Base-by-base conservation (phyloP, 257 asterid species). In the Solanum piurae region DNA sequence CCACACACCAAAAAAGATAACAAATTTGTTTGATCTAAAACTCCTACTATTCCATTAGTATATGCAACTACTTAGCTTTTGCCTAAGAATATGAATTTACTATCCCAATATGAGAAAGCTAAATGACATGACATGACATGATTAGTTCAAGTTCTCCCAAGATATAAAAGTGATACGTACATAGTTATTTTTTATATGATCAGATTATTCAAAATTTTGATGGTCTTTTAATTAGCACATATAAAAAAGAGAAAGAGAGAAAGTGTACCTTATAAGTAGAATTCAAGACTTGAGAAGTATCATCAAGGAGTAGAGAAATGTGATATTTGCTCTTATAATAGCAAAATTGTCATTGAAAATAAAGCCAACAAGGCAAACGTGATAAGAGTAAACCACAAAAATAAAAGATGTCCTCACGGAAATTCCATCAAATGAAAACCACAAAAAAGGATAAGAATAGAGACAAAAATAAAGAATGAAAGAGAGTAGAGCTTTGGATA, bases 401-500 rank as follows among this genome's bases (percentile, higher is more conserved):
- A 73, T 31, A 73, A 46, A 21, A 31, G 42, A 18, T 49, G 29
- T 80, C 85, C 40, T 79, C 85, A 79, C 85, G 85, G 38, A 79
- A 79, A 44, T 44, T 64, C 79, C 64, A 66, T 29, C 80, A 85
- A 84, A 85, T 66, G 66, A 62, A 85, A 66, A 38, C 87, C 87
- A 85, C 87, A 85, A 27, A 85, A 58, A 33, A 5, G 38, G 36
- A 85, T 62, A 37, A 85, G 55, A 37, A 31, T 25, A 85, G 58
- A 27, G 87, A 85, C 87, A 80, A 85, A 85, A 36, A 11, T 40
- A 85, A 71, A 85, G 80, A 64, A 85, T 85, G 66, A 25, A 71
- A 31, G 23, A 64, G 80, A 85, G 66, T 5, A 66, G 31, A 5
- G 66, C 25, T 85, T 85, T 66, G 80, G 85, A 80, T 80, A 46